These are phyloP conservation scores for Mortierella sp. DNA, from an alignment of 371 early-diverging fungal species.

Conservation along the genomic window DNA sequence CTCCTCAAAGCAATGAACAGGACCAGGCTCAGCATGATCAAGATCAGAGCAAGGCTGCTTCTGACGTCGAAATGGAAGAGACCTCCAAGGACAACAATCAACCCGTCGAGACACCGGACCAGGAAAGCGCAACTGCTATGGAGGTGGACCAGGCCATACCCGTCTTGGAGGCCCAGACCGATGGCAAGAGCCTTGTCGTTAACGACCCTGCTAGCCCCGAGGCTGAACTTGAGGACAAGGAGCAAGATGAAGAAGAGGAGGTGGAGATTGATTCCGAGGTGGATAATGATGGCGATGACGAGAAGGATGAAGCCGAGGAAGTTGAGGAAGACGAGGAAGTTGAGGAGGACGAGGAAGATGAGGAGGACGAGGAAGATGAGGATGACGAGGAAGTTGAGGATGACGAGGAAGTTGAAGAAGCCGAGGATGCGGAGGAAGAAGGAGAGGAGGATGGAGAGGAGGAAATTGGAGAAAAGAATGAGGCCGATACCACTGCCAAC, in stretches of 20 bases:
- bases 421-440: background rate
- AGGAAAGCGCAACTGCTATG: background rate
- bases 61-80: conserved; percentile 34
- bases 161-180: background rate
- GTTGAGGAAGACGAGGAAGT: conserved; percentile 1
- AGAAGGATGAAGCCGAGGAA: conserved; percentile 27
- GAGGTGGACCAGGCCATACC: conserved; percentile 9
- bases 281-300: conserved; percentile 28
- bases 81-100: background rate
- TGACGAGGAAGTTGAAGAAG: conserved; percentile 30
- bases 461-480: background rate
- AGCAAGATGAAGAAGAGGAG: background rate
- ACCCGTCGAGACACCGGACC: background rate
- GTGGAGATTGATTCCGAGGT: conserved; percentile 2
- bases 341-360: conserved; percentile 1
- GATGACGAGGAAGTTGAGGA: conserved; percentile 19
- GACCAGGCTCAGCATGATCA: background rate
- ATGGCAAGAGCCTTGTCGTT: background rate
- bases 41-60: conserved; percentile 5
- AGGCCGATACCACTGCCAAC: background rate
- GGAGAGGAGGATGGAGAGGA: conserved; percentile 10
- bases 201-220: background rate
- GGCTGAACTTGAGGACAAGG: conserved; percentile 10
- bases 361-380: conserved; percentile 8
- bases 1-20: background rate